Evolutionary conservation across 306 rosid genomes (phyloP), one percentile per base, ranked within the genome.

Genomic region (Notholithocarpus densiflorus): DNA sequence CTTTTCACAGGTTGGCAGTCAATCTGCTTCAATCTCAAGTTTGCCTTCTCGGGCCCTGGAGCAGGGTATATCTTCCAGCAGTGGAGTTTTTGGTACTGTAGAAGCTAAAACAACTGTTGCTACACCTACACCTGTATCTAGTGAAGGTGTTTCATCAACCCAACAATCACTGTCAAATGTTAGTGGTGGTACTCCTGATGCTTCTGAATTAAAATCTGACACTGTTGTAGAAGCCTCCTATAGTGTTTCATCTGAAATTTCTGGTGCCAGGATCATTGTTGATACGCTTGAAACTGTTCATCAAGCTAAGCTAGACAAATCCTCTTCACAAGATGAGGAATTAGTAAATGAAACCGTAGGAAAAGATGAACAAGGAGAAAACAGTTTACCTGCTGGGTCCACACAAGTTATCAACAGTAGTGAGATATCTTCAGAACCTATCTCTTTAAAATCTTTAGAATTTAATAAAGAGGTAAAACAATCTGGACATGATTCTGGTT

Each of bases 1-100:
- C 40, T 72, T 32, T 72, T 78, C 12, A 57, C 90, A 96, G 97
- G 90, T 81, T 82, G 80, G 78, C 73, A 87, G 77, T 54, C 89
- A 79, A 56, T 80, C 93, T 72, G 81, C 82, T 79, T 20, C 88
- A 43, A 37, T 37, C 56, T 77, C 85, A 75, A 66, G 65, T 79
- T 8, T 76, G 29, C 82, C 82, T 51, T 84, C 83, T 66, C 83
- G 1, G 57, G 85, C 81, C 80, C 84, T 80, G 43, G 94, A 84
- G 20, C 74, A 68, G 61, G 84, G 56, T 79, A 23, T 79, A 62
- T 74, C 81, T 77, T 86, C 60, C 56, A 61, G 76, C 68, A 66
- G 73, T 64, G 93, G 77, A 84, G 84, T 71, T 83, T 77, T 89
- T 26, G 85, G 87, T 84, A 32, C 78, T 71, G 68, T 56, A 27